phyloP scores from a whole-genome alignment of 345 rosid species.

The Anastatica hierochuntica region DNA sequence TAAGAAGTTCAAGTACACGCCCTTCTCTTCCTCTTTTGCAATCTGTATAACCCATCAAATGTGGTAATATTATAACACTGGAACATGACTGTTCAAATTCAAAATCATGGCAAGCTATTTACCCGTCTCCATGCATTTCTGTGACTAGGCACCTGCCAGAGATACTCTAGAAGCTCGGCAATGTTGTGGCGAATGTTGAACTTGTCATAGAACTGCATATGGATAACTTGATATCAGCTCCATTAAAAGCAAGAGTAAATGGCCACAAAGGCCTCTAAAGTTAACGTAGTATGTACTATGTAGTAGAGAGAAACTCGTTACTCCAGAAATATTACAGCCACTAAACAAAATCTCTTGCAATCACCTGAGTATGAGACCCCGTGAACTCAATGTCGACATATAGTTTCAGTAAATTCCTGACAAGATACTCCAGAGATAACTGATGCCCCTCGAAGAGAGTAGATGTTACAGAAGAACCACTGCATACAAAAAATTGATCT shows the following conservation, averaged over 20 bases:
- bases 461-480: conserved; percentile 75
- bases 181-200: conserved; percentile 96
- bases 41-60: conserved; percentile 49
- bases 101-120: conserved; percentile 4
- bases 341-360: conserved; percentile 15
- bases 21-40: conserved; percentile 99
- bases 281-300: no score
- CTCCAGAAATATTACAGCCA: no score
- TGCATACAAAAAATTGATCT: conserved; percentile 27
- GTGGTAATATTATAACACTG: background rate
- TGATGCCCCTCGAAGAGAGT: conserved; percentile 91
- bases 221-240: conserved; percentile 7
- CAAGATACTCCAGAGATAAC: conserved; percentile 85
- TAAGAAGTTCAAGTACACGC: conserved; percentile 93
- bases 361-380: conserved; percentile 97
- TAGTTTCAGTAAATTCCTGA: conserved; percentile 91
- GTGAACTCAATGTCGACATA: conserved; percentile 99
- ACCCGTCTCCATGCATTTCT: conserved; percentile 98
- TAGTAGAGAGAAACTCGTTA: no score
- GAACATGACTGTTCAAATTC: background rate
- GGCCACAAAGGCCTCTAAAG: no score
- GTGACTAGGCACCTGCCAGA: conserved; percentile 99
- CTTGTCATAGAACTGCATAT: conserved; percentile 90
- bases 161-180: conserved; percentile 93
- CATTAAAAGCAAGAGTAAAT: background rate